A percentile compares a stretch with the other conserved stretches of the same genome.
Evolutionary conservation across 2,329 filamentous ascomycete species (phyloP).

Genomic region (Trichoderma pleuroti): DNA sequence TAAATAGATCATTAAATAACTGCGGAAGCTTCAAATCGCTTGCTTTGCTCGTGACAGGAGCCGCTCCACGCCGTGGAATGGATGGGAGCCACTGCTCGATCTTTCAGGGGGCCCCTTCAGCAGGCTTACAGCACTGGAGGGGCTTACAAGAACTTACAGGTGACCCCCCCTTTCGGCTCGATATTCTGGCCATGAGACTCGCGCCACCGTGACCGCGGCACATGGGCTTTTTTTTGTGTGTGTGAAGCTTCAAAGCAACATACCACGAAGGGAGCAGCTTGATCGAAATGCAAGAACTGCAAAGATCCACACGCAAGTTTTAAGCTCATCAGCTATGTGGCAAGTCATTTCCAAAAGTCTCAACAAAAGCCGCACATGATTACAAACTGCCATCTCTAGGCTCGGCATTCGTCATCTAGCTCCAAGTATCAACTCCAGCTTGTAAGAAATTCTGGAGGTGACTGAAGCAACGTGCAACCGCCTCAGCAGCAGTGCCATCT

Average conservation of each 20-base stretch:
- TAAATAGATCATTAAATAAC: neutral
- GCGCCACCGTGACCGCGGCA: conserved; percentile 23
- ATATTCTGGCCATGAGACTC: conserved; percentile 16
- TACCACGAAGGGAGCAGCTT: neutral
- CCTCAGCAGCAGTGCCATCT: neutral
- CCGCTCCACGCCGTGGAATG: neutral
- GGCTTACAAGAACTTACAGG: neutral
- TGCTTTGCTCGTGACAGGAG: neutral
- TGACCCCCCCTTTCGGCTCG: neutral
- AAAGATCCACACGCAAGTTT: neutral
- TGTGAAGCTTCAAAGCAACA: neutral
- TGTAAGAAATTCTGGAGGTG: neutral
- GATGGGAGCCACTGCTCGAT: neutral
- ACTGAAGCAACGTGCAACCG: neutral
- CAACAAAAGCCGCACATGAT: neutral
- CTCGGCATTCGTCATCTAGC: conserved; percentile 11
- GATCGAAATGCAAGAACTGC: neutral
- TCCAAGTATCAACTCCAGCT: neutral
- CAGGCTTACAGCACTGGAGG: conserved; percentile 1
- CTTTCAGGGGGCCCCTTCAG: neutral
- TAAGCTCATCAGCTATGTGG: neutral
- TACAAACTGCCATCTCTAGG: neutral
- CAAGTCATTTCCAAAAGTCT: neutral
- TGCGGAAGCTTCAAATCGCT: neutral
- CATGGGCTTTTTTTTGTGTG: conserved; percentile 18